Evolutionary conservation across 768 basidiomycete genomes (phyloP).

Genomic region (Candolleomyces eurysporus): DNA sequence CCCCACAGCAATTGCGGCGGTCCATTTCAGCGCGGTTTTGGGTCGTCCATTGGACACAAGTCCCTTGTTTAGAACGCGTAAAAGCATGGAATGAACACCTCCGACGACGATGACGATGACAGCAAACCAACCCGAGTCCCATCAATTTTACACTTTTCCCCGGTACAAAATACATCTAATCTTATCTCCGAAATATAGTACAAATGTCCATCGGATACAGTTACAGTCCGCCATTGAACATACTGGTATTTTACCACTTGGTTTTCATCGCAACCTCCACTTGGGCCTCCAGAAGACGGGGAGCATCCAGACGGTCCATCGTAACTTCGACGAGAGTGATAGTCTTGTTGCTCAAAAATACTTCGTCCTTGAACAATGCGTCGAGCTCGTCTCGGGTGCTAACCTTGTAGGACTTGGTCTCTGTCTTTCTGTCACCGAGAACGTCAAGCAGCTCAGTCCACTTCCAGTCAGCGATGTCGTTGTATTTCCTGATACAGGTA

Average conservation of each 20-base stretch:
- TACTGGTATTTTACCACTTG: slow-evolving; percentile 6
- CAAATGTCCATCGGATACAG: background rate
- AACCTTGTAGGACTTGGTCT: slow-evolving; percentile 61
- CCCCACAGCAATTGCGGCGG: slow-evolving; percentile 39
- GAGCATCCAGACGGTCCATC: slow-evolving; percentile 74
- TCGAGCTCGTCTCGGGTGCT: slow-evolving; percentile 65
- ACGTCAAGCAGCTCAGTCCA: slow-evolving; percentile 64
- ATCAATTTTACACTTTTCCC: background rate
- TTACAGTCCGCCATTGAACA: background rate
- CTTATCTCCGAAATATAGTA: slow-evolving; percentile 9
- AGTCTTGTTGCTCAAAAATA: slow-evolving; percentile 61
- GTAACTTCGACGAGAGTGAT: slow-evolving; percentile 81
- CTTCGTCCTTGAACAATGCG: slow-evolving; percentile 57
- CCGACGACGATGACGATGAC: background rate
- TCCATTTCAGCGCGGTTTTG: slow-evolving; percentile 31
- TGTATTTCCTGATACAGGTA: slow-evolving; percentile 56
- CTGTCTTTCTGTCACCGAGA: slow-evolving; percentile 52
- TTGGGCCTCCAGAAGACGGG: slow-evolving; percentile 55
- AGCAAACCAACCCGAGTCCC: background rate
- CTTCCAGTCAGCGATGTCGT: slow-evolving; percentile 82
- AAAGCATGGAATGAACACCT: slow-evolving; percentile 23
- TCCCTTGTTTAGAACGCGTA: slow-evolving; percentile 25
- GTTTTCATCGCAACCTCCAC: slow-evolving; percentile 50
- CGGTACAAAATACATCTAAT: slow-evolving; percentile 6
- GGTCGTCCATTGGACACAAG: slow-evolving; percentile 8